phyloP scores from a whole-genome alignment of 352 stramenopile genomes.

The Pythium chondricola region DNA sequence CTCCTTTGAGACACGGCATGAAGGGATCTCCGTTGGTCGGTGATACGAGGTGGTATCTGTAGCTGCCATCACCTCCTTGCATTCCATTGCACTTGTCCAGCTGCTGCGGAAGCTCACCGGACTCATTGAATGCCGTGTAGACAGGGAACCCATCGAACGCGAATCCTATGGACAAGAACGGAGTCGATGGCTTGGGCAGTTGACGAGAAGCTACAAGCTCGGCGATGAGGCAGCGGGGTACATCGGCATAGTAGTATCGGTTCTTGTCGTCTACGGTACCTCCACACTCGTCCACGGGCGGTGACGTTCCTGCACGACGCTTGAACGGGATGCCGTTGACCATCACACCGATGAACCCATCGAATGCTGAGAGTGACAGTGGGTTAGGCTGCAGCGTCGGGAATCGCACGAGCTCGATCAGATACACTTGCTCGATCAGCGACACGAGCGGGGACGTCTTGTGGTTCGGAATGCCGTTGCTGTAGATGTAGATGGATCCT shows the following conservation, averaged over 20 bases:
- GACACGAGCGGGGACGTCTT: not conserved
- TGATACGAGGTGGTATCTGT: slow-evolving; percentile 46
- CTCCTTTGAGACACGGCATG: slow-evolving; percentile 53
- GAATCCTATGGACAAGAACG: slow-evolving; percentile 43
- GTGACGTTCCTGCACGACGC: not conserved
- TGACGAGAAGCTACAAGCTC: slow-evolving; percentile 2
- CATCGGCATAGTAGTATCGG: slow-evolving; percentile 43
- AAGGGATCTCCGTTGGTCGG: slow-evolving; percentile 19
- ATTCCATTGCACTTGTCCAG: slow-evolving; percentile 60
- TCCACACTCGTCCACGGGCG: slow-evolving; percentile 31
- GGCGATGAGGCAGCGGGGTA: slow-evolving; percentile 38
- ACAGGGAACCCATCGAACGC: slow-evolving; percentile 58
- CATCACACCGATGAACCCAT: slow-evolving; percentile 42
- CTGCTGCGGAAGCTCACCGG: slow-evolving; percentile 24
- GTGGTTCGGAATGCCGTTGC: slow-evolving; percentile 56
- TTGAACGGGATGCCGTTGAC: slow-evolving; percentile 61
- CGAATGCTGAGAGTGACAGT: slow-evolving; percentile 15
- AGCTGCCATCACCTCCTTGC: slow-evolving; percentile 32
- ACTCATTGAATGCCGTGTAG: slow-evolving; percentile 45
- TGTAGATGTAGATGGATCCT: slow-evolving; percentile 43
- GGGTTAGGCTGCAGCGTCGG: slow-evolving; percentile 25
- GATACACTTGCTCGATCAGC: slow-evolving; percentile 31
- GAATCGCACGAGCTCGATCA: slow-evolving; percentile 56
- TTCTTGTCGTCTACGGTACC: slow-evolving; percentile 33
- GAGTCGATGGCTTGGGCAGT: not conserved